These are phyloP conservation scores for Pugionium dolabratum DNA, from an alignment of 345 rosid species.

Conservation along the genomic window DNA sequence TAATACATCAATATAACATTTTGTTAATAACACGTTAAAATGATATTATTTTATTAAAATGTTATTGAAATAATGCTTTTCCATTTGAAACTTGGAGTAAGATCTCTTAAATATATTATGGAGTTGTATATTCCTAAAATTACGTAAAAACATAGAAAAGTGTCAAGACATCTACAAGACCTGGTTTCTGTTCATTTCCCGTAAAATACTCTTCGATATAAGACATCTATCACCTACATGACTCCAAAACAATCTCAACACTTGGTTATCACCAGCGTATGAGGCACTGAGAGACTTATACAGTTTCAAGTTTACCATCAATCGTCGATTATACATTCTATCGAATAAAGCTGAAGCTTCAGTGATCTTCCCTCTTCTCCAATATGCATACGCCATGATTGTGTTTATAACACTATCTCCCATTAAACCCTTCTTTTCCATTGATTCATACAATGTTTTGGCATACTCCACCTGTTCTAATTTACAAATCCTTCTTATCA, in stretches of 20 bases:
- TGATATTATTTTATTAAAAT: too few species aligned
- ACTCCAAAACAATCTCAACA: conserved; percentile 71
- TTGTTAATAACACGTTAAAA: too few species aligned
- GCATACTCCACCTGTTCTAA: conserved; percentile 53
- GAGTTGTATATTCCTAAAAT: too few species aligned
- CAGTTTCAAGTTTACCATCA: conserved; percentile 69
- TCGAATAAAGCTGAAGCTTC: conserved; percentile 60
- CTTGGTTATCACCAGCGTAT: conserved; percentile 50
- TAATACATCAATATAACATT: too few species aligned
- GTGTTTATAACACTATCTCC: conserved; percentile 76
- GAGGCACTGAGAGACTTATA: conserved; percentile 66
- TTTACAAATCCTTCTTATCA: conserved; percentile 83
- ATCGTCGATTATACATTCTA: conserved; percentile 71
- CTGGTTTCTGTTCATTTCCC: conserved; percentile 47
- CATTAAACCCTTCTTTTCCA: conserved; percentile 64
- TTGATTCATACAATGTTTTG: conserved; percentile 36
- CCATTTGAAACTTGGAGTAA: too few species aligned
- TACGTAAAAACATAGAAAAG: too few species aligned
- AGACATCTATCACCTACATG: conserved; percentile 62
- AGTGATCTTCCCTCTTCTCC: conserved; percentile 68
- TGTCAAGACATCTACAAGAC: too few species aligned
- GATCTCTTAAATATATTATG: too few species aligned
- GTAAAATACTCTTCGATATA: conserved; percentile 61
- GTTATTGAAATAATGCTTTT: too few species aligned
- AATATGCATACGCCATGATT: conserved; percentile 69